These are phyloP conservation scores for Pharnaceum exiguum DNA, from an alignment of 148 eudicot genomes.

Conservation along the genomic window DNA sequence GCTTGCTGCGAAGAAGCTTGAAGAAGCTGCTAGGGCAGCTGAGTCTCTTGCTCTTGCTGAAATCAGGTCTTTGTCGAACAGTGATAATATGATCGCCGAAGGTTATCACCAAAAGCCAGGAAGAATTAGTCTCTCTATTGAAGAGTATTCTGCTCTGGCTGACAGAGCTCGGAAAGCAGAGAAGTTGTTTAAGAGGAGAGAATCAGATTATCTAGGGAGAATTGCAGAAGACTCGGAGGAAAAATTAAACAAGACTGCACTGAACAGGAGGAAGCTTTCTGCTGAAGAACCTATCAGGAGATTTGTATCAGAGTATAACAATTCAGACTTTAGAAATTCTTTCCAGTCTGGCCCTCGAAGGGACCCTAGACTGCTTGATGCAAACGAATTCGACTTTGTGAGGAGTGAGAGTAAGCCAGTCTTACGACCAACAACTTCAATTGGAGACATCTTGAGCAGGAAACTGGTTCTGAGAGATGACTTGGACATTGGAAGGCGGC, in stretches of 20 bases:
- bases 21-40: constrained; percentile 86
- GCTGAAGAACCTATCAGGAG: constrained; percentile 18
- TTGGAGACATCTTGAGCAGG: constrained; percentile 63
- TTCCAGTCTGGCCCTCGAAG: constrained; percentile 28
- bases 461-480: constrained; percentile 58
- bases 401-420: constrained; percentile 29
- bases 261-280: constrained; percentile 15
- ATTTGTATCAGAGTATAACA: constrained; percentile 15
- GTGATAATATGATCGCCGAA: constrained; percentile 5
- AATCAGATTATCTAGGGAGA: constrained; percentile 19
- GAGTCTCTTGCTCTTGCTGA: constrained; percentile 81
- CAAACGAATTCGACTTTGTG: constrained; percentile 17
- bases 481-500: constrained; percentile 36
- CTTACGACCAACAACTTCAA: constrained; percentile 43
- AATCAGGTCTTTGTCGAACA: constrained; percentile 30
- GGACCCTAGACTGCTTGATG: constrained; percentile 25
- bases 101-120: constrained; percentile 15
- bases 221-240: constrained; percentile 23
- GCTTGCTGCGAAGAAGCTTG: constrained; percentile 78
- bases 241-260: constrained; percentile 8
- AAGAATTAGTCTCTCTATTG: constrained; percentile 61
- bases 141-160: constrained; percentile 56
- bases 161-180: constrained; percentile 53
- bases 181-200: constrained; percentile 31
- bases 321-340: constrained; percentile 30